Base-by-base conservation (phyloP, 1,284 basidiomycete genomes). In the Waitea zeae region DNA sequence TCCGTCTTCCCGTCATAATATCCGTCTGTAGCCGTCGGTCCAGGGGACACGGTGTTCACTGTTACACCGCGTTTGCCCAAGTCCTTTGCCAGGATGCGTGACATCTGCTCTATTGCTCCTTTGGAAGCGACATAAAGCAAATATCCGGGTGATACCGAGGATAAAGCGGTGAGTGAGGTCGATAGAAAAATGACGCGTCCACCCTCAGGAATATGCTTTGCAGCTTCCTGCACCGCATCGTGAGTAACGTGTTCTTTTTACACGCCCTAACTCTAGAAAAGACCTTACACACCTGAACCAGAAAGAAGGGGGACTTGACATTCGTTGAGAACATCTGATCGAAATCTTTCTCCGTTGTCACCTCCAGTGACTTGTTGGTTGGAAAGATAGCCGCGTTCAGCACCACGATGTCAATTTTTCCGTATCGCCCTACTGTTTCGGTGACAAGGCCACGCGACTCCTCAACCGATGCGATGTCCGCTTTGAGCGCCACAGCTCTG, bases 1-100 rank as follows among this genome's bases (percentile, higher is more conserved):
- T 61, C 57, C 0, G 64, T 48, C 46, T 70, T 73, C 19, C 65
- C 66, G 18, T 56, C 49, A 18, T 64, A 57, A 56, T 72, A 71
- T 20, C 67, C 49, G 12, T 62, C 54, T 3, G 69, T 71, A 39
- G 67, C 64, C 22, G 64, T 58, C 3, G 67, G 67, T 1, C 69
- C 66, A 12, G 67, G 67, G 0, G 64, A 61, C 35, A 75, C 48
- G 13, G 61, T 60, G 52, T 76, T 75, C 32, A 73, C 70, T 0
- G 63, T 70, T 42, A 74, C 60, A 3, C 62, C 63, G 4, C 55
- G 50, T 5, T 53, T 42, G 1, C 68, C 69, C 26, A 71, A 55
- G 42, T 70, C 65, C 42, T 70, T 70, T 2, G 68, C 61, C 13
- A 73, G 59, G 14, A 70, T 60, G n/a, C 68, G 62, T n/a, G 61